phyloP scores from a whole-genome alignment of 78 protist genomes.

The Tieghemostelium lacteum region DNA sequence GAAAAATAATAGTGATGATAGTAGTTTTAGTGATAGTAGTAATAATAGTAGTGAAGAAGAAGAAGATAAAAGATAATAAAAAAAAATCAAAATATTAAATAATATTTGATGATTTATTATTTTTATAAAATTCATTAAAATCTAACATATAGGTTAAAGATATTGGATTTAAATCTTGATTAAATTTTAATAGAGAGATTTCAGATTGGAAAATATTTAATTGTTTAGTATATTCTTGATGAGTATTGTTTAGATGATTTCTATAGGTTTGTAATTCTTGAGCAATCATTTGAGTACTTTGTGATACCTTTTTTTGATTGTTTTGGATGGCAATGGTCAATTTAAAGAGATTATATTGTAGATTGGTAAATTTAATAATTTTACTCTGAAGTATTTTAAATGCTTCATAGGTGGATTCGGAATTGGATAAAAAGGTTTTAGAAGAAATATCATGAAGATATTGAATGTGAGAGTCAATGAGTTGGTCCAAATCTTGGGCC shows the following conservation, averaged over 20 bases:
- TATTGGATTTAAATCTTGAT: conserved; percentile 68
- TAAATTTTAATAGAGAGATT: conserved; percentile 6
- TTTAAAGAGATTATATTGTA: conserved; percentile 4
- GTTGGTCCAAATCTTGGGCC: conserved; percentile 67
- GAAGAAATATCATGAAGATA: conserved; percentile 51
- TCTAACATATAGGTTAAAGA: conserved; percentile 66
- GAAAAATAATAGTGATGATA: background rate
- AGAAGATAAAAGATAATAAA: background rate
- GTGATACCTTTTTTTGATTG: background rate
- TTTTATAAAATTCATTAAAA: conserved; percentile 59
- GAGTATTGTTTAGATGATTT: background rate
- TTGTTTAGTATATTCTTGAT: conserved; percentile 19
- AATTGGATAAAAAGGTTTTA: conserved; percentile 32
- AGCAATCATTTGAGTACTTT: background rate
- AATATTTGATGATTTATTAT: conserved; percentile 1
- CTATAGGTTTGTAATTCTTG: conserved; percentile 16
- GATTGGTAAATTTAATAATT: conserved; percentile 16
- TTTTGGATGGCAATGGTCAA: conserved; percentile 14
- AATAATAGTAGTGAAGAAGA: background rate
- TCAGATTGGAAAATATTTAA: conserved; percentile 36
- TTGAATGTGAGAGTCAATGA: conserved; percentile 69
- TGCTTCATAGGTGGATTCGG: conserved; percentile 31
- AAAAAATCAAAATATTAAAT: background rate
- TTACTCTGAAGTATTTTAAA: conserved; percentile 18
- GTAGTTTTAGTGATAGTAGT: background rate